These are phyloP conservation scores for Primulina tabacum DNA, from an alignment of 257 asterid species.

Conservation along the genomic window DNA sequence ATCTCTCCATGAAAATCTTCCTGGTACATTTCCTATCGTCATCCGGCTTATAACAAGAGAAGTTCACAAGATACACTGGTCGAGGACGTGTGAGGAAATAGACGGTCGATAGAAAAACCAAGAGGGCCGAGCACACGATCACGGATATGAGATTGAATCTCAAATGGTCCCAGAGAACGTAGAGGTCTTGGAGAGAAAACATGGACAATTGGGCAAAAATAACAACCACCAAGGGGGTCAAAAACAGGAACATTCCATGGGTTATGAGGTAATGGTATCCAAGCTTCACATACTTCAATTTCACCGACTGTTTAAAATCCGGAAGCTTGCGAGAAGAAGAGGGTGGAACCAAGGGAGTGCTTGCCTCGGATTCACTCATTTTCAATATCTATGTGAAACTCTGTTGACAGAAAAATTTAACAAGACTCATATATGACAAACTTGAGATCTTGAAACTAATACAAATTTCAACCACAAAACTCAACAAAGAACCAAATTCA, in stretches of 20 bases:
- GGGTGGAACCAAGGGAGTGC: conserved; percentile 42
- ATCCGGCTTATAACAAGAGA: conserved; percentile 73
- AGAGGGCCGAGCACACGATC: conserved; percentile 53
- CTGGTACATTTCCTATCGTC: conserved; percentile 64
- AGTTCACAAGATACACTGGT: conserved; percentile 70
- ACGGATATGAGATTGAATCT: conserved; percentile 64
- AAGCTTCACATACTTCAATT: conserved; percentile 81
- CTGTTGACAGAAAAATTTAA: conserved; percentile 23
- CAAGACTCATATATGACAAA: conserved; percentile 3
- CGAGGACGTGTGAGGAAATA: conserved; percentile 74
- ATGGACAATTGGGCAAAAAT: conserved; percentile 71
- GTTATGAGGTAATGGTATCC: conserved; percentile 78
- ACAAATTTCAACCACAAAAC: not conserved
- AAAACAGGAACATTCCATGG: conserved; percentile 71
- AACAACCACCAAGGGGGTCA: conserved; percentile 58
- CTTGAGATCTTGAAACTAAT: conserved; percentile 12
- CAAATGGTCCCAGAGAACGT: conserved; percentile 67
- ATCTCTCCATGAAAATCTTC: conserved; percentile 64
- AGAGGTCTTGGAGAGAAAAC: conserved; percentile 55
- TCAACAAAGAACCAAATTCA: not conserved
- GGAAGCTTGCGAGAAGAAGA: conserved; percentile 58
- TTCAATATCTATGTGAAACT: conserved; percentile 18
- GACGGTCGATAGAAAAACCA: conserved; percentile 63
- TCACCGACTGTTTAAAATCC: conserved; percentile 73
- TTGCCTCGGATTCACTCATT: conserved; percentile 50